Evolutionary conservation across 2,329 filamentous ascomycete genomes (phyloP).

Genomic region (Apiospora hydei): DNA sequence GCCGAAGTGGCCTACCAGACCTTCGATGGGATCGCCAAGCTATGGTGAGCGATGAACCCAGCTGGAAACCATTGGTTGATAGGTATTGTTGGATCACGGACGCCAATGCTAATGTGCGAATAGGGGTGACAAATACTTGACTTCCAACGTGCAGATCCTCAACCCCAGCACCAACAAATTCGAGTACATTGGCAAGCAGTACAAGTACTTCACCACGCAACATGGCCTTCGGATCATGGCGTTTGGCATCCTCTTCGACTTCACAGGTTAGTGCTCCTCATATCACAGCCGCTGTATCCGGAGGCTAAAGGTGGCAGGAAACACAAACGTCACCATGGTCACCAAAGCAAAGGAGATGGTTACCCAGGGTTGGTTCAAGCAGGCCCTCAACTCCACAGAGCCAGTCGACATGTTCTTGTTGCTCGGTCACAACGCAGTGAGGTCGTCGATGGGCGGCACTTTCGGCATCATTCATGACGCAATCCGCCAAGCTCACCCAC

Average conservation of each 20-base stretch:
- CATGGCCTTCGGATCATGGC: slow-evolving; percentile 84
- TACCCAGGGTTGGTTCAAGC: slow-evolving; percentile 86
- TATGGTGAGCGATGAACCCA: slow-evolving; percentile 46
- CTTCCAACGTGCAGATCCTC: slow-evolving; percentile 65
- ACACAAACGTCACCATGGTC: slow-evolving; percentile 85
- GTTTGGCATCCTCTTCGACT: slow-evolving; percentile 96
- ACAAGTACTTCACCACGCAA: slow-evolving; percentile 74
- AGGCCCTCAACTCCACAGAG: slow-evolving; percentile 73
- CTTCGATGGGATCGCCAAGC: slow-evolving; percentile 63
- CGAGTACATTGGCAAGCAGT: slow-evolving; percentile 51
- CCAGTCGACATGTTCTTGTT: slow-evolving; percentile 89
- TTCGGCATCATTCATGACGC: slow-evolving; percentile 64
- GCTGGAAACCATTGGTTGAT: background rate
- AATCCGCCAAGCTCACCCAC: slow-evolving; percentile 78
- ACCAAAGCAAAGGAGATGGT: slow-evolving; percentile 82
- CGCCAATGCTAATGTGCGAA: slow-evolving; percentile 47
- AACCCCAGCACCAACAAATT: slow-evolving; percentile 48
- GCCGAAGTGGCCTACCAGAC: slow-evolving; percentile 68
- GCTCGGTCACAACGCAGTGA: slow-evolving; percentile 74
- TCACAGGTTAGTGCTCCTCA: slow-evolving; percentile 66
- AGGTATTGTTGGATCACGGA: background rate
- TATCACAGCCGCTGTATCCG: slow-evolving; percentile 68
- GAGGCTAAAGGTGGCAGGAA: slow-evolving; percentile 60
- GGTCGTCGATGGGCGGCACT: slow-evolving; percentile 51
- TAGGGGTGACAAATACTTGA: slow-evolving; percentile 74